Evolutionary conservation across 2,329 filamentous ascomycete species (phyloP), one percentile per base, ranked within the genome.

Genomic region (Penicillium crustosum): DNA sequence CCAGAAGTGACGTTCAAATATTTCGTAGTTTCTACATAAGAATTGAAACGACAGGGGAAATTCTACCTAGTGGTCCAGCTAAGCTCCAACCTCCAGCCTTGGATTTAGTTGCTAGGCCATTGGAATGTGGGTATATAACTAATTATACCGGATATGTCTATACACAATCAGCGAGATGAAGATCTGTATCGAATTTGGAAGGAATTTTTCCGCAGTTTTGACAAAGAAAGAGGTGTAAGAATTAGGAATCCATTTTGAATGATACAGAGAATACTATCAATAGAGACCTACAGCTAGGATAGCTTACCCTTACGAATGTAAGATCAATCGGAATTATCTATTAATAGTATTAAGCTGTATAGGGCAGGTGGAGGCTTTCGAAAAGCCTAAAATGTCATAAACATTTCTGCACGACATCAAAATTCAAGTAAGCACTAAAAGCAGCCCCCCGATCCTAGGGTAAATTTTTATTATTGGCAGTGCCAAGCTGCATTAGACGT

Each of bases 1-100:
- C 21, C 2, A 23, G 9, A n/a, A 35, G 6, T 4, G 13, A 17
- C 12, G 1, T 10, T 6, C 1, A 2, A n/a, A 48, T 5, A 21
- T 33, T 4, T 29, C 3, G 5, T 10, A 0, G 2, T n/a, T 35
- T n/a, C 5, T 25, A 4, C 0, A 5, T 25, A 12, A 8, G n/a
- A 12, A 12, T 23, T 35, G 9, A 35, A 35, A 6, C 2, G 9
- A 17, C n/a, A 36, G 2, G 6, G 17, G 8, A 9, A 33, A 15
- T 2, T 12, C 7, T 25, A n/a, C 15, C 5, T 6, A 35, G 6
- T 9, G 23, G 13, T 33, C 13, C 0, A 23, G 21, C 7, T 35
- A 12, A 12, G 2, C 2, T 3, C 19, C 1, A 33, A 6, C 6
- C 4, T 5, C 2, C 1, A 23, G 29, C 4, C 2, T 17, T 23